phyloP scores from a whole-genome alignment of 139 green algal species.

The Microglena sp. region DNA sequence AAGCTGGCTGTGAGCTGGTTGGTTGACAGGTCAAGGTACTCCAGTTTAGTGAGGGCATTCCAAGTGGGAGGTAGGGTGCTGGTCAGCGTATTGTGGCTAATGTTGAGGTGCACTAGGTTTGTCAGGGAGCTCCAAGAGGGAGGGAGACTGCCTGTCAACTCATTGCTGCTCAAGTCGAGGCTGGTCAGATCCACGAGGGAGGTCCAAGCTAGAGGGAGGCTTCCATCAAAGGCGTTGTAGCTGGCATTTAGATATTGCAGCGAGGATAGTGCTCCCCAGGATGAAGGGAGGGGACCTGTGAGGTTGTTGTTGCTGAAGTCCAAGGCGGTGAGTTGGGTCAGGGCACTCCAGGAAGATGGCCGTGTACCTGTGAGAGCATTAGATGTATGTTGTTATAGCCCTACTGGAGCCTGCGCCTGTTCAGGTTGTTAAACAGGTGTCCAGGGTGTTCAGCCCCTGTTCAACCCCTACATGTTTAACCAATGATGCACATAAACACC shows the following conservation, averaged over 20 bases:
- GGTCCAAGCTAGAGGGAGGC: slow-evolving; percentile 10
- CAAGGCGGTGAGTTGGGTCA: slow-evolving; percentile 2
- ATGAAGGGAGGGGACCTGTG: slow-evolving; percentile 7
- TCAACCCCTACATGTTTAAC: too few relatives aligned
- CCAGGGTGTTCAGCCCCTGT: too few relatives aligned
- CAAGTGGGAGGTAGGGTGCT: slow-evolving; percentile 9
- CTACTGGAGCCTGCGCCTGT: too few relatives aligned
- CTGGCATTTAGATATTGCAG: neutral
- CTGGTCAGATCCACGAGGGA: neutral
- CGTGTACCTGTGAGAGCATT: neutral
- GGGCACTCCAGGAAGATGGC: slow-evolving; percentile 5
- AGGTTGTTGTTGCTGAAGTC: slow-evolving; percentile 17
- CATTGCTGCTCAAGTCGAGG: slow-evolving; percentile 15
- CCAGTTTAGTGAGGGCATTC: slow-evolving; percentile 1
- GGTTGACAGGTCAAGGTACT: slow-evolving; percentile 3
- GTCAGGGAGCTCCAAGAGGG: neutral
- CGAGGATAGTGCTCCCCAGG: neutral
- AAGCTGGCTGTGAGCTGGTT: slow-evolving; percentile 18
- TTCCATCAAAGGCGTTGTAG: neutral
- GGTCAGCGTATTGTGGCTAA: neutral
- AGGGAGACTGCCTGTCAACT: slow-evolving; percentile 14
- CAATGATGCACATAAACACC: too few relatives aligned
- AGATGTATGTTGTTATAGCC: too few relatives aligned
- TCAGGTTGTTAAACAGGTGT: too few relatives aligned
- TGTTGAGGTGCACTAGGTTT: neutral